These are phyloP conservation scores for Oryza longistaminata DNA, from an alignment of 176 grass and related monocot genomes.

Conservation along the genomic window DNA sequence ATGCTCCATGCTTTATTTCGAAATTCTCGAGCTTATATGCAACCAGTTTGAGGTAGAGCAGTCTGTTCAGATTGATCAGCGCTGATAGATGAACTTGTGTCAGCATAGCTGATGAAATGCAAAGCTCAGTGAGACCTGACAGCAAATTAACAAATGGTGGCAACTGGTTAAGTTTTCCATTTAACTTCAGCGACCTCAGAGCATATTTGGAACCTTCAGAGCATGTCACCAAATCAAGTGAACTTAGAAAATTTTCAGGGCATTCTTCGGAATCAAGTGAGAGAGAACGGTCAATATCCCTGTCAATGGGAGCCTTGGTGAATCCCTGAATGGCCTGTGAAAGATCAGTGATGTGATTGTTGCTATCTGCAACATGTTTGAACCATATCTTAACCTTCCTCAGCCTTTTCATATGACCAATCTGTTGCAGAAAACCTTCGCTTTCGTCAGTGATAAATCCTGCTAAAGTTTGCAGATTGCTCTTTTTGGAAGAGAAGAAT, in stretches of 20 bases:
- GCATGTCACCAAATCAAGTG: constrained; percentile 28
- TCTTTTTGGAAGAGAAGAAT: too few relatives aligned
- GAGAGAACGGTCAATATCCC: constrained; percentile 6
- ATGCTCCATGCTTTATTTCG: constrained; percentile 17
- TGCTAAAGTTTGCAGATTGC: too few relatives aligned
- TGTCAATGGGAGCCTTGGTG: too few relatives aligned
- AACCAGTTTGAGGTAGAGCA: constrained; percentile 43
- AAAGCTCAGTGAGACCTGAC: not conserved
- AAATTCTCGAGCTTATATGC: not conserved
- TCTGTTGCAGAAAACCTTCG: too few relatives aligned
- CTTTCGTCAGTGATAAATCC: too few relatives aligned
- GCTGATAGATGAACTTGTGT: constrained; percentile 11
- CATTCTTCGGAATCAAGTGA: constrained; percentile 30
- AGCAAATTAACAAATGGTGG: constrained; percentile 32
- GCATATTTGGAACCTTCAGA: constrained; percentile 29
- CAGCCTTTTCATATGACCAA: too few relatives aligned
- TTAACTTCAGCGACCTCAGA: constrained; percentile 36
- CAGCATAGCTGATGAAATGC: constrained; percentile 12
- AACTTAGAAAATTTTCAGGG: constrained; percentile 6
- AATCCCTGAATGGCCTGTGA: too few relatives aligned
- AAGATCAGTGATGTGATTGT: too few relatives aligned
- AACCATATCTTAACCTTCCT: too few relatives aligned
- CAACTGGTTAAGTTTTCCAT: constrained; percentile 19
- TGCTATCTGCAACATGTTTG: too few relatives aligned
- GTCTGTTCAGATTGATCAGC: constrained; percentile 11